A percentile compares a stretch with the other conserved stretches of the same genome.
Evolutionary conservation across 2,329 filamentous ascomycete genomes (phyloP).

Genomic region (Ascosphaera apis): DNA sequence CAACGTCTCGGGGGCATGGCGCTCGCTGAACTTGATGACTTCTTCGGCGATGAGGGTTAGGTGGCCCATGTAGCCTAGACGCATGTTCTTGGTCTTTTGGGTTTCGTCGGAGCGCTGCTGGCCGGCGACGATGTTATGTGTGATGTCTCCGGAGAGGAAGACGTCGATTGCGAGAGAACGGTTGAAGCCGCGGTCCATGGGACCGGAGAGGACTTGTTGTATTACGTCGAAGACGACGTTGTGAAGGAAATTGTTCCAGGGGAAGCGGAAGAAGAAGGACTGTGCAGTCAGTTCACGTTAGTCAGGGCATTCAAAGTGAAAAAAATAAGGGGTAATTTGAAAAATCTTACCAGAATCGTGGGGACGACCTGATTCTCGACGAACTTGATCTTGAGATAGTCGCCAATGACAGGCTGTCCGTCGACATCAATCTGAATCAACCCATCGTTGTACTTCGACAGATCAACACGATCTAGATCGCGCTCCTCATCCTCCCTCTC

Average conservation of each 20-base stretch:
- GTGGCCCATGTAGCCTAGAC: conserved; percentile 96
- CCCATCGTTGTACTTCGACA: conserved; percentile 7
- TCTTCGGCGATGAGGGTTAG: conserved; percentile 92
- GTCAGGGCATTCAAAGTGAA: conserved; percentile 3
- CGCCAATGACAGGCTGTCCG: conserved; percentile 65
- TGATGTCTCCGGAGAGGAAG: conserved; percentile 76
- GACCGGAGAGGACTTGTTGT: conserved; percentile 96
- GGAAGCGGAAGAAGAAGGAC: conserved; percentile 96
- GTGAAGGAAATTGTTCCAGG: conserved; percentile 98
- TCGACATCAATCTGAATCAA: conserved; percentile 36
- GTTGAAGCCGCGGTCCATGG: conserved; percentile 91
- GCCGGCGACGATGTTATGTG: conserved; percentile 74
- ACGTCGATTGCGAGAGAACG: conserved; percentile 72
- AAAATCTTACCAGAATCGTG: conserved; percentile 58
- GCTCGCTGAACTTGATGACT: conserved; percentile 93
- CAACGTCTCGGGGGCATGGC: conserved; percentile 69
- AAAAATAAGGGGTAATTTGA: neutral
- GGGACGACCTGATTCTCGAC: conserved; percentile 86
- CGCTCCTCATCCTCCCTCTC: no score
- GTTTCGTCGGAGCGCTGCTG: conserved; percentile 72
- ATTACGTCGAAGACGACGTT: conserved; percentile 98
- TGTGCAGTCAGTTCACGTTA: conserved; percentile 16
- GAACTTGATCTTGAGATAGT: conserved; percentile 88
- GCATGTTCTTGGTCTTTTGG: conserved; percentile 61
- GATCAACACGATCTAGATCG: no score